Base-by-base conservation (phyloP, 352 stramenopile species). In the Phytophthora sp. region DNA sequence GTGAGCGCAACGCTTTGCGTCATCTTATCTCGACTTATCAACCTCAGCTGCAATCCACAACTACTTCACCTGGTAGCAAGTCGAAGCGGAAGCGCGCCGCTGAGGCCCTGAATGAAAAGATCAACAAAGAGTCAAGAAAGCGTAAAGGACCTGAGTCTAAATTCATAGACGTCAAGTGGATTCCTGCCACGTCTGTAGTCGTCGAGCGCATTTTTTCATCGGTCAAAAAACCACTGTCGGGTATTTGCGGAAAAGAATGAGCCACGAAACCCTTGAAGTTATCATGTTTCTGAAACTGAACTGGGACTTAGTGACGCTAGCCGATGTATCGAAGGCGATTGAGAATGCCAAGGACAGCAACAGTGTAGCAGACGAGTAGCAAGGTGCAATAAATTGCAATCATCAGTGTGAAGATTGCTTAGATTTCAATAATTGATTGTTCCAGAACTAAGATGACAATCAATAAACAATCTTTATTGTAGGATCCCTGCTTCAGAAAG, bases 351-450 rank as follows among this genome's bases (percentile, higher is more conserved):
- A 46, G 12, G 20, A 46, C 20, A 18, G n/a, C n/a, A n/a, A n/a
- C n/a, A n/a, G n/a, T n/a, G n/a, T n/a, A n/a, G n/a, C n/a, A n/a
- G n/a, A n/a, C n/a, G n/a, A n/a, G n/a, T n/a, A n/a, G n/a, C n/a
- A n/a, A n/a, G n/a, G n/a, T n/a, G n/a, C n/a, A n/a, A n/a, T n/a
- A n/a, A n/a, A n/a, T n/a, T n/a, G n/a, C n/a, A n/a, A n/a, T n/a
- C n/a, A n/a, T n/a, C n/a, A n/a, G n/a, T n/a, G n/a, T n/a, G n/a
- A n/a, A n/a, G n/a, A n/a, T n/a, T n/a, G n/a, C n/a, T n/a, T n/a
- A 48, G 2, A 48, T 48, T 48, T 20, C 39, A 48, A 48, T 48
- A 21, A 34, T 48, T 48, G 39, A 48, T 48, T 48, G 38, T 44
- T 11, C 7, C n/a, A 13, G 17, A 4, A 11, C 6, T 10, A 37